A percentile compares a stretch with the other conserved stretches of the same genome.
phyloP scores from a whole-genome alignment of 495 filamentous ascomycete species.

The Penicillium paradoxum region DNA sequence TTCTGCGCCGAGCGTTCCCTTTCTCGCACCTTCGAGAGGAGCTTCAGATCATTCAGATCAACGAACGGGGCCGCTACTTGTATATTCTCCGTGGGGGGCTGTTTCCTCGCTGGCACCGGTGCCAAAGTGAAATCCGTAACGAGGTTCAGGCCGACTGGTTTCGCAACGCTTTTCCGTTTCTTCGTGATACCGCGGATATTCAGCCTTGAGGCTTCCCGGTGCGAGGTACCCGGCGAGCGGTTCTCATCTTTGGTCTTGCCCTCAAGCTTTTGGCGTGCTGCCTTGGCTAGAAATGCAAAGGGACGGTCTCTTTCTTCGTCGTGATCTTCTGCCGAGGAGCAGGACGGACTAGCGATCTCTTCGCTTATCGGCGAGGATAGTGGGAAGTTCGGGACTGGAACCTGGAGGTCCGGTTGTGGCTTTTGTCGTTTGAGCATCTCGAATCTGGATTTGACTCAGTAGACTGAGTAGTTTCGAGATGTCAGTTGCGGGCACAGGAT shows the following conservation, averaged over 20 bases:
- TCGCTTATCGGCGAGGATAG: conserved; percentile 44
- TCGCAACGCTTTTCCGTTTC: conserved; percentile 43
- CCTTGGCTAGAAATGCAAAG: conserved; percentile 30
- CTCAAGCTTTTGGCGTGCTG: conserved; percentile 24
- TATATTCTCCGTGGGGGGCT: background rate
- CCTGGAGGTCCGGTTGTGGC: conserved; percentile 25
- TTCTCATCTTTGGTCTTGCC: conserved; percentile 5
- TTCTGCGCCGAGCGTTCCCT: conserved; percentile 31
- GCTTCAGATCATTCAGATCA: conserved; percentile 40
- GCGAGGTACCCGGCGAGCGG: conserved; percentile 5
- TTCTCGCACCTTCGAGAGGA: conserved; percentile 32
- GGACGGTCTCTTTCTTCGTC: conserved; percentile 25
- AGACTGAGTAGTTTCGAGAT: background rate
- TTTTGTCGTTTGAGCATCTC: conserved; percentile 28
- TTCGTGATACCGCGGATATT: conserved; percentile 24
- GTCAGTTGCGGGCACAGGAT: background rate
- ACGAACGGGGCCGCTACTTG: conserved; percentile 24
- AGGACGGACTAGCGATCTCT: conserved; percentile 37
- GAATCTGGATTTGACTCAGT: background rate
- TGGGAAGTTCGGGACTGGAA: conserved; percentile 37
- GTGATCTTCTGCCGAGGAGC: conserved; percentile 32
- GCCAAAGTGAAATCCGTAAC: conserved; percentile 50
- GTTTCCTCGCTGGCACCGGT: conserved; percentile 4
- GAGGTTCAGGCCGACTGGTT: conserved; percentile 57
- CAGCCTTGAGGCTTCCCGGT: conserved; percentile 10